phyloP scores from a whole-genome alignment of 306 rosid species.

The Trifolium fragiferum region DNA sequence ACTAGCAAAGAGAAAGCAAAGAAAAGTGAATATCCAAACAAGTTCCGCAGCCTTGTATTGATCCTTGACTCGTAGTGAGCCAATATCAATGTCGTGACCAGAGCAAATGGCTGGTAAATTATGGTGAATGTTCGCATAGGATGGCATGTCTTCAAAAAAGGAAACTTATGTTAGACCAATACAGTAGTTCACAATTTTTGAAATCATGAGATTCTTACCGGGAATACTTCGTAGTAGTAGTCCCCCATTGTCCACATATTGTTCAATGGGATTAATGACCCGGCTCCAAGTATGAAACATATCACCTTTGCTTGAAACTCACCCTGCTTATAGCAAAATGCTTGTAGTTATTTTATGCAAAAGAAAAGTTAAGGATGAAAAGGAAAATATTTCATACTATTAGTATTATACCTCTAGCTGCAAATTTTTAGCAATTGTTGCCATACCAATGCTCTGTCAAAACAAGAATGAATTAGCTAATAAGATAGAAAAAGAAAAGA shows the following conservation, averaged over 20 bases:
- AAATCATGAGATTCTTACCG: conserved; percentile 47
- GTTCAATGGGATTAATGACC: conserved; percentile 67
- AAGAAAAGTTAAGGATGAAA: not conserved
- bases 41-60: conserved; percentile 63
- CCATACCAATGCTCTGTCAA: conserved; percentile 36
- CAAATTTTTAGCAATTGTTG: conserved; percentile 25
- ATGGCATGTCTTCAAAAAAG: conserved; percentile 39
- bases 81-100: conserved; percentile 50
- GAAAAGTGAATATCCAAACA: conserved; percentile 57
- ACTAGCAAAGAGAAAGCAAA: conserved; percentile 1
- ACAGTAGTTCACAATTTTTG: no score
- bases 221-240: conserved; percentile 74
- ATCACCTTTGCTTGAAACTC: conserved; percentile 52
- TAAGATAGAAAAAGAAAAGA: no score
- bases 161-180: not conserved
- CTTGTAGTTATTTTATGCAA: not conserved
- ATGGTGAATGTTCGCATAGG: conserved; percentile 76
- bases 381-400: not conserved
- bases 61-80: conserved; percentile 65
- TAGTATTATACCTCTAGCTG: conserved; percentile 57
- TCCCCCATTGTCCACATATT: conserved; percentile 73
- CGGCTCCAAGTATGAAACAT: conserved; percentile 79
- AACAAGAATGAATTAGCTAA: not conserved
- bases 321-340: conserved; percentile 49
- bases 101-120: conserved; percentile 72